Conservation (phyloP, 2,329 filamentous ascomycete species). For the Exophiala sideris region DNA sequence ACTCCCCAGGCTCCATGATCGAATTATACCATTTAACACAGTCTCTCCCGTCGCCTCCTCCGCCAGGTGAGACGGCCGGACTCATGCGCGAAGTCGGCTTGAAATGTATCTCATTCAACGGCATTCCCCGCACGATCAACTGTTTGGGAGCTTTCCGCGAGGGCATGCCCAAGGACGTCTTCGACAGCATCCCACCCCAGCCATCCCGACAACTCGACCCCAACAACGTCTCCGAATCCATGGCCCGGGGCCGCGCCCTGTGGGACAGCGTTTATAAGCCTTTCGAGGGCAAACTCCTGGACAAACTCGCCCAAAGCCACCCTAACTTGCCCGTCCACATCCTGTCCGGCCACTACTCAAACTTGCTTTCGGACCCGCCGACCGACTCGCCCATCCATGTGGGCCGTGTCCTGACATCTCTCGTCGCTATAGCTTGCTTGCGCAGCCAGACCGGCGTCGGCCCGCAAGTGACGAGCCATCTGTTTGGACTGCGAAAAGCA, state of each 20-base stretch:
- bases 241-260: constrained; percentile 59
- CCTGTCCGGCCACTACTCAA: constrained; percentile 69
- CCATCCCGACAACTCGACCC: constrained; percentile 55
- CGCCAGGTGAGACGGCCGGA: constrained; percentile 34
- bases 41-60: constrained; percentile 35
- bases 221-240: constrained; percentile 54
- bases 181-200: constrained; percentile 51
- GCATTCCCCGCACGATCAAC: constrained; percentile 79
- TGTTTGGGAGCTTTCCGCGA: constrained; percentile 68
- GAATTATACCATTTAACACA: constrained; percentile 59
- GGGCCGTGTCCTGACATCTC: constrained; percentile 67
- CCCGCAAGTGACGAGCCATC: constrained; percentile 75
- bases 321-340: constrained; percentile 81
- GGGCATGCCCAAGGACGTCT: constrained; percentile 57
- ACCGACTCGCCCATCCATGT: constrained; percentile 51
- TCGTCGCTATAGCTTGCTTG: constrained; percentile 72
- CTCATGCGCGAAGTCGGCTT: constrained; percentile 45
- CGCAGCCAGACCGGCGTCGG: constrained; percentile 77
- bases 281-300: constrained; percentile 67
- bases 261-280: constrained; percentile 77
- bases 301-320: constrained; percentile 70
- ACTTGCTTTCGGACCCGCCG: constrained; percentile 66
- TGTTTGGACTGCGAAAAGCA: constrained; percentile 76
- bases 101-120: constrained; percentile 48
- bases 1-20: constrained; percentile 66